Conservation (phyloP, 1,284 basidiomycete genomes). For the Ustilago shanxiensis region DNA sequence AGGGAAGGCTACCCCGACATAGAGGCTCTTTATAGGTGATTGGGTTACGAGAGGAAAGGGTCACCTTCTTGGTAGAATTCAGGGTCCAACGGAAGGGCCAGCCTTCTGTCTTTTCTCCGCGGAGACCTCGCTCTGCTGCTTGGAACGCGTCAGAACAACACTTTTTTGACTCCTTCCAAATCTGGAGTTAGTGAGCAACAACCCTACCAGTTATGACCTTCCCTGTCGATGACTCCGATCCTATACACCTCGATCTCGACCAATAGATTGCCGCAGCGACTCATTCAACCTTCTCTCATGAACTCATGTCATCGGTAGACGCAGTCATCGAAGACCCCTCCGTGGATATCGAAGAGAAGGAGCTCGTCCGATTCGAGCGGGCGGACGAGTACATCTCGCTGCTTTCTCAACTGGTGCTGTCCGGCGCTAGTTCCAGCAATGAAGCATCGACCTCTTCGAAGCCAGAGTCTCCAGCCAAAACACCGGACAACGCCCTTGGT, state of each 20-base stretch:
- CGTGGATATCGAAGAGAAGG: conserved; percentile 39
- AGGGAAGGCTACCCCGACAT: neutral
- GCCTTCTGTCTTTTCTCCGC: conserved; percentile 23
- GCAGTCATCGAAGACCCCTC: conserved; percentile 18
- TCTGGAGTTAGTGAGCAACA: neutral
- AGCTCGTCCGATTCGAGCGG: conserved; percentile 54
- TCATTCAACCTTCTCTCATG: conserved; percentile 1
- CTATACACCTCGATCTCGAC: neutral
- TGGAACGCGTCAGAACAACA: conserved; percentile 23
- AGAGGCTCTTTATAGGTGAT: neutral
- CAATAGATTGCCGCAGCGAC: neutral
- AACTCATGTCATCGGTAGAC: conserved; percentile 11
- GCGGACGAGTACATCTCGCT: conserved; percentile 49
- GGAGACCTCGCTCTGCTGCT: neutral
- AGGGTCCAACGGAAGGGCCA: conserved; percentile 17
- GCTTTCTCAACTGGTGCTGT: conserved; percentile 22
- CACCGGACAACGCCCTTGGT: conserved; percentile 14
- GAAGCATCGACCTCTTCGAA: neutral
- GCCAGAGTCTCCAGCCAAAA: neutral
- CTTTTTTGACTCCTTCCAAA: conserved; percentile 5
- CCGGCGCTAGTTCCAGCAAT: neutral
- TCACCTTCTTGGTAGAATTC: neutral
- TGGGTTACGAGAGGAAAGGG: neutral
- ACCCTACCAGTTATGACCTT: too few relatives aligned
- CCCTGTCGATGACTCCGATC: neutral